Evolutionary conservation across 2,329 filamentous ascomycete genomes (phyloP), one percentile per base, ranked within the genome.

Genomic region (Stromatinia cepivora): DNA sequence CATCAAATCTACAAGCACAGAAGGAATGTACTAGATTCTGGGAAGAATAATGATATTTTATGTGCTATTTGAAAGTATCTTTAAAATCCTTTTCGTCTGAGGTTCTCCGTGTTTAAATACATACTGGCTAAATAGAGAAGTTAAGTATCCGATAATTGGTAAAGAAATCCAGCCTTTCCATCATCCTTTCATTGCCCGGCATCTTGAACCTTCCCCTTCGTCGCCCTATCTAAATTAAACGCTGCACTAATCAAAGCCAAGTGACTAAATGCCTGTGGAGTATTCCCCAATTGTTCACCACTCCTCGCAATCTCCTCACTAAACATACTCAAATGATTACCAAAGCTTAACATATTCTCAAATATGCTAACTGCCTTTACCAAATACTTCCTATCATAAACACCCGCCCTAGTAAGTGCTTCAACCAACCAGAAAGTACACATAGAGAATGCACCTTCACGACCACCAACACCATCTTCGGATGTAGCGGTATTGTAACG

Each of bases 351-450:
- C 84, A 93, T 91, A 75, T 92, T 92, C 79, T 93, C 90, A 74
- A 93, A 93, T 54, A 92, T 82, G 73, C 86, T 90, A 73, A 91
- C 84, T 9, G 91, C 87, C 15, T 84, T 82, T 17, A 82, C 78
- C 28, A 89, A 81, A 73, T 91, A 91, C 72, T 86, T 88, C n/a
- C 82, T 81, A 72, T 91, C 87, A 77, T 90, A 90, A 61, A 83
- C 81, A 73, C 85, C 81, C 73, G 90, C 90, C 45, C 91, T 84
- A 42, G 90, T 92, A 80, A 93, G 84, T 34, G 91, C 90, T 79
- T 93, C 91, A 17, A 93, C 90, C 0, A 93, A 86, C 91, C 91
- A 93, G 78, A 93, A 93, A 0, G 90, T 93, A 76, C 90, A 92
- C 90, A 93, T 93, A 76, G 86, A 88, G 77, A 93, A 93, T 28